Percentiles rank a stretch among this genome's conserved stretches.
Evolutionary conservation across 2,329 filamentous ascomycete genomes (phyloP).

Genomic region (Waltergamsia citrina): DNA sequence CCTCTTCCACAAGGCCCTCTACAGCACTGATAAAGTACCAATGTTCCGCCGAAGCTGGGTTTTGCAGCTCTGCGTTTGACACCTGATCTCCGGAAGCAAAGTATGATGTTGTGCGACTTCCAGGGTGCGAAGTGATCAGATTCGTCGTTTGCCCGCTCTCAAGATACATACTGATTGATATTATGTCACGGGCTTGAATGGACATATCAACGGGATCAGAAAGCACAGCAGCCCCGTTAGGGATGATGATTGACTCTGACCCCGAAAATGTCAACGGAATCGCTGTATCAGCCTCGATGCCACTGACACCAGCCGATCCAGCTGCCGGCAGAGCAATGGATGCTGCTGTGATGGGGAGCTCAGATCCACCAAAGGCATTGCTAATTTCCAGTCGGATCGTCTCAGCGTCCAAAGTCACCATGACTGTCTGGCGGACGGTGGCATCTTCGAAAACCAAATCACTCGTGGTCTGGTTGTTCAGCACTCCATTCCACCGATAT

Average conservation of each 20-base stretch:
- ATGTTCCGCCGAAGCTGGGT: slow-evolving; percentile 23
- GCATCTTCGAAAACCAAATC: slow-evolving; percentile 44
- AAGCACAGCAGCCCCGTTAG: slow-evolving; percentile 44
- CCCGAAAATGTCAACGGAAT: slow-evolving; percentile 47
- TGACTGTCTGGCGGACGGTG: slow-evolving; percentile 53
- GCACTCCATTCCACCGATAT: slow-evolving; percentile 6
- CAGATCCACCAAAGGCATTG: slow-evolving; percentile 49
- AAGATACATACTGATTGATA: slow-evolving; percentile 50
- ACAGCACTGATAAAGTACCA: slow-evolving; percentile 53
- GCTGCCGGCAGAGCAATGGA: slow-evolving; percentile 44
- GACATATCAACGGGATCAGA: slow-evolving; percentile 48
- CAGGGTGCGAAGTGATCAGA: slow-evolving; percentile 50
- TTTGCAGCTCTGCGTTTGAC: slow-evolving; percentile 25
- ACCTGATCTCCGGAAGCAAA: slow-evolving; percentile 43
- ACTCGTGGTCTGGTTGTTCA: slow-evolving; percentile 33
- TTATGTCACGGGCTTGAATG: slow-evolving; percentile 33
- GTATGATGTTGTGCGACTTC: slow-evolving; percentile 48
- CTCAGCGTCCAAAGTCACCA: slow-evolving; percentile 39
- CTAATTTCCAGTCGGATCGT: slow-evolving; percentile 50
- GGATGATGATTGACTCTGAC: slow-evolving; percentile 34
- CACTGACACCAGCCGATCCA: slow-evolving; percentile 37
- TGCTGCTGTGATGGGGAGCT: slow-evolving; percentile 46
- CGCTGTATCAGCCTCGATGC: slow-evolving; percentile 35
- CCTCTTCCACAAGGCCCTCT: slow-evolving; percentile 37
- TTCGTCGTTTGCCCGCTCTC: slow-evolving; percentile 43